Evolutionary conservation across 352 stramenopile genomes (phyloP), one percentile per base, ranked within the genome.

Genomic region (Phytophthora niederhauseri): DNA sequence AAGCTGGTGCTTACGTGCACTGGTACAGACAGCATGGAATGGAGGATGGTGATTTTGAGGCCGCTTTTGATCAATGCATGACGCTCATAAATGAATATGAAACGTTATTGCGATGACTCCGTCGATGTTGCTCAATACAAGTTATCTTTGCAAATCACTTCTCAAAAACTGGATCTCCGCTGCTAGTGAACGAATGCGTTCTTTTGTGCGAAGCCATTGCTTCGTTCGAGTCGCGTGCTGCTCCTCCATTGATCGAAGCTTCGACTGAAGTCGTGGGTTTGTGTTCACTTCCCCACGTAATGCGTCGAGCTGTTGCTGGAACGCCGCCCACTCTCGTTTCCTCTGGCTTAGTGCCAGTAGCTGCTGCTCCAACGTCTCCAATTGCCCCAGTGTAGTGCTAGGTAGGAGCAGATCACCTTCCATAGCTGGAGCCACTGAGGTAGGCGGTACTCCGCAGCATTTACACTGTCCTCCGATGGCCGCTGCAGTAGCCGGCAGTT

Each of bases 21-120:
- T 90, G 82, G 82, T 90, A 87, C 50, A 80, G 79, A 56, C 80
- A 90, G 49, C 70, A 85, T 49, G 82, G 82, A 15, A 70, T 90
- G 20, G 80, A 90, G 59, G 72, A 89, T 43, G 68, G 45, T 15
- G 70, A 84, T 2, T 89, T 90, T 52, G 59, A 84, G 11, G 30
- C 26, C 24, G 78, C 82, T 0, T 90, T 90, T 24, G 72, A 84
- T 6, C 58, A 71, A 6, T 80, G 71, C 50, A 41, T 52, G 8
- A 57, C 68, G n/a, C 76, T 90, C 12, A 68, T 87, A 52, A 52
- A 41, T n/a, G 57, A 71, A 49, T 90, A 90, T 43, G 67, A 85
- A 11, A 66, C 72, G 17, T 22, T 85, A 22, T 64, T 85, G 3
- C 61, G 64, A 43, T 70, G 59, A 80, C 1, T 56, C 49, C 12